Evolutionary conservation across 2,329 filamentous ascomycete species (phyloP).

Genomic region (Pestalotiopsis sp.): DNA sequence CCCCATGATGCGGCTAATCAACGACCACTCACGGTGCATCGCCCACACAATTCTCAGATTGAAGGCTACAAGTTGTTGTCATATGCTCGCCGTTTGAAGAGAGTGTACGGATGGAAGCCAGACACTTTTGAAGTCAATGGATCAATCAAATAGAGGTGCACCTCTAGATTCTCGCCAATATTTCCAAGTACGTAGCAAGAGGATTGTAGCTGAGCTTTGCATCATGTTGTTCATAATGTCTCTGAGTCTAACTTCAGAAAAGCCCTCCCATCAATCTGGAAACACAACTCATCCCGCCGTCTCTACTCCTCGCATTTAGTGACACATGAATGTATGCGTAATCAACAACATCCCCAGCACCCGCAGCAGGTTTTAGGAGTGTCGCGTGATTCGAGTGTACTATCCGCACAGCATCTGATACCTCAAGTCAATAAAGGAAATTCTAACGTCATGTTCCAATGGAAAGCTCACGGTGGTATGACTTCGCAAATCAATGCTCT

Average conservation of each 20-base stretch:
- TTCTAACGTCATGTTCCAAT: neutral
- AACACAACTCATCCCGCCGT: neutral
- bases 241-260: neutral
- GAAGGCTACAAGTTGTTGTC: slow-evolving; percentile 33
- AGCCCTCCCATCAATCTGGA: neutral
- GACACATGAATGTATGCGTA: neutral
- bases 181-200: neutral
- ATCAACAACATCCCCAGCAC: neutral
- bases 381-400: neutral
- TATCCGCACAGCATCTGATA: neutral
- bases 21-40: slow-evolving; percentile 36
- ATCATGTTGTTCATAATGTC: neutral
- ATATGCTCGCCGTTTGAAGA: slow-evolving; percentile 33
- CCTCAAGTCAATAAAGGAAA: neutral
- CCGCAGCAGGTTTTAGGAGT: neutral
- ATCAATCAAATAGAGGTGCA: neutral
- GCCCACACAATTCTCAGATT: slow-evolving; percentile 38
- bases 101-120: slow-evolving; percentile 38
- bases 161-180: neutral
- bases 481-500: neutral
- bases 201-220: neutral
- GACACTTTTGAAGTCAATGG: slow-evolving; percentile 29
- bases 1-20: slow-evolving; percentile 26
- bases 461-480: neutral
- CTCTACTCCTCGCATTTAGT: neutral